Conservation (phyloP, 2,329 filamentous ascomycete genomes). For the Trichoderma aggressivum region DNA sequence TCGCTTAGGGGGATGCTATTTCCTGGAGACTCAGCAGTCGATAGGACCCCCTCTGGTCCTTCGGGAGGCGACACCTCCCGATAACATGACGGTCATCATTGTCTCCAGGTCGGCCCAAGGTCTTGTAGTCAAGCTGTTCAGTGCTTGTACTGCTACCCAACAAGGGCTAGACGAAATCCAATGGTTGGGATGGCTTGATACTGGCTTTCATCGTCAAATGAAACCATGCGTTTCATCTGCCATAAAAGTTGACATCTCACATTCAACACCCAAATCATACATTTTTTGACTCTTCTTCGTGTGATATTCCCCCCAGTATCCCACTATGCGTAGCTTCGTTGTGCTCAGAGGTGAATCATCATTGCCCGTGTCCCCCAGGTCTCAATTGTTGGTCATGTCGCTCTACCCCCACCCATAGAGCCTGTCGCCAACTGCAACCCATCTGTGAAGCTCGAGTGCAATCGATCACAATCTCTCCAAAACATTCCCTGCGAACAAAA, state of each 20-base stretch:
- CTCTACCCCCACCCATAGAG: neutral
- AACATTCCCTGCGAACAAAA: neutral
- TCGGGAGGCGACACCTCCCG: constrained; percentile 1
- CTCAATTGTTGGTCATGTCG: neutral
- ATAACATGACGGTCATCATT: neutral
- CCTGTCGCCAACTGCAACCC: neutral
- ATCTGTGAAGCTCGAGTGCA: neutral
- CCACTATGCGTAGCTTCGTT: neutral
- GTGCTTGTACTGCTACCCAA: neutral
- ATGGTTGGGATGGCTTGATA: neutral
- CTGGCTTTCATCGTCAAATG: neutral
- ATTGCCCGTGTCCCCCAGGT: neutral
- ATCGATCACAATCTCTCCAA: neutral
- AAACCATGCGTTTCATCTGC: neutral
- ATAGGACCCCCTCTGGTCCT: neutral
- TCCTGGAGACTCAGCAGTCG: constrained; percentile 20
- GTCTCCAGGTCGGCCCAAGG: neutral
- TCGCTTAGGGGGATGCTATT: constrained; percentile 19
- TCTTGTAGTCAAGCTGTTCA: neutral
- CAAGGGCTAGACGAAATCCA: neutral
- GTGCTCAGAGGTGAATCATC: neutral
- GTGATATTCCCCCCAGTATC: neutral
- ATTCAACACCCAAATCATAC: neutral
- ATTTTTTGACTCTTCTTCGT: neutral
- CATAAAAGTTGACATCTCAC: neutral